Evolutionary conservation across 2,329 filamentous ascomycete genomes (phyloP), one percentile per base, ranked within the genome.

Genomic region (Raffaelea ambrosiae): DNA sequence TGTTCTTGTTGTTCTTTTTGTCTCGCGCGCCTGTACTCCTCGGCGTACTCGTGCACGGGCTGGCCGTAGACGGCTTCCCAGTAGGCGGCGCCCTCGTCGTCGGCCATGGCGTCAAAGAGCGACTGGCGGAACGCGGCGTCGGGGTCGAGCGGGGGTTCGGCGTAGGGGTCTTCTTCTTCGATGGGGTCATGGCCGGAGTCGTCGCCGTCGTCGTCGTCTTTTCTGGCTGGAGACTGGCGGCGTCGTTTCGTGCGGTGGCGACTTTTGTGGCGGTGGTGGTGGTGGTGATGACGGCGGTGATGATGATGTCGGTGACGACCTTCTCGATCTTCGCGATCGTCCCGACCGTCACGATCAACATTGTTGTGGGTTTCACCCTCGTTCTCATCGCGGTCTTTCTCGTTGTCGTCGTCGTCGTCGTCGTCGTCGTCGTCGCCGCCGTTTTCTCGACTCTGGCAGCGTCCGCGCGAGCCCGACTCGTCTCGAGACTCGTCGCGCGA

Each of bases 1-100:
- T n/a, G 7, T 5, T 59, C 54, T 44, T 73, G 71, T 22, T 76
- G 40, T 39, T 18, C 14, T 18, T 5, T 19, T 11, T 20, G 40
- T 4, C 49, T 48, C 48, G 52, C 51, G 26, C 51, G 47, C 23
- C 13, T 29, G 26, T 29, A 29, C 7, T 29, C 26, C 7, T 29
- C 35, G 35, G 46, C 53, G 31, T 50, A 51, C 40, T 50, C 46
- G 48, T 96, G 89, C 44, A 97, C 85, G 0, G 93, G 91, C 63
- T 97, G 91, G 1, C 89, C 90, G 66, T 97, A 98, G n/a, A 98
- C 87, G 16, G 81, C 80, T 63, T 96, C 85, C 93, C 93, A 98
- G 69, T 93, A 98, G 8, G 82, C 79, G 2, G 93, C 93, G 42
- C 91, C 93, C 67, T 98, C 93, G 61, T 97, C 91, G 65, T 98